A percentile compares a stretch with the other conserved stretches of the same genome.
Conservation (phyloP, 768 basidiomycete genomes). For the Suillus americanus region DNA sequence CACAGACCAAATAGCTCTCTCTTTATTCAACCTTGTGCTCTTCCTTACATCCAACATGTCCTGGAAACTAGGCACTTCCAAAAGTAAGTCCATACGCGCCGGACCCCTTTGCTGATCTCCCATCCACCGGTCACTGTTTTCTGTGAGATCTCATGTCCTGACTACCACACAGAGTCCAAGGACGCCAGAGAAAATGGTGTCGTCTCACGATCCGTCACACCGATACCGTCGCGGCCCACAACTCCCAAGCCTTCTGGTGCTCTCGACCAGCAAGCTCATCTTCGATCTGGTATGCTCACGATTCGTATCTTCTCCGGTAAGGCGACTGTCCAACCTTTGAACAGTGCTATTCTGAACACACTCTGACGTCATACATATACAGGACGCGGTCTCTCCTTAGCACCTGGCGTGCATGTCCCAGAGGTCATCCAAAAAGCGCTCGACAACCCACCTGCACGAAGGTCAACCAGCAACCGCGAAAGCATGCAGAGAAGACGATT, state of each 20-base stretch:
- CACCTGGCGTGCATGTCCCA: slow-evolving; percentile 78
- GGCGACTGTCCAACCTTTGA: slow-evolving; percentile 26
- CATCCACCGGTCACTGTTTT: slow-evolving; percentile 1
- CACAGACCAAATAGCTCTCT: not conserved
- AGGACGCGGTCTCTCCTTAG: slow-evolving; percentile 82
- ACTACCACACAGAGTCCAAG: slow-evolving; percentile 52
- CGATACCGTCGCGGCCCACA: slow-evolving; percentile 78
- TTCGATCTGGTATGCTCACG: slow-evolving; percentile 88
- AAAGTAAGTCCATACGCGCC: slow-evolving; percentile 27
- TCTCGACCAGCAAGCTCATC: slow-evolving; percentile 50
- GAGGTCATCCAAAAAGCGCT: slow-evolving; percentile 84
- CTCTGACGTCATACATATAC: not conserved
- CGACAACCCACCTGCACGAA: slow-evolving; percentile 55
- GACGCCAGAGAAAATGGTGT: slow-evolving; percentile 70
- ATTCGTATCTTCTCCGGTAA: slow-evolving; percentile 93
- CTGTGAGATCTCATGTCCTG: slow-evolving; percentile 9
- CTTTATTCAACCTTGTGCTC: not conserved
- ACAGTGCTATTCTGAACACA: not conserved
- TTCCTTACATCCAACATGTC: slow-evolving; percentile 41
- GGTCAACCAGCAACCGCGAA: slow-evolving; percentile 76
- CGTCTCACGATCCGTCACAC: slow-evolving; percentile 76
- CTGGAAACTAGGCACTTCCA: slow-evolving; percentile 49
- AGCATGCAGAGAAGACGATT: slow-evolving; percentile 90
- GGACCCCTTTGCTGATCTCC: slow-evolving; percentile 8
- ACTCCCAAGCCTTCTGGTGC: slow-evolving; percentile 64